Evolutionary conservation across 2,329 filamentous ascomycete species (phyloP).

Genomic region (Penicillium sp.): DNA sequence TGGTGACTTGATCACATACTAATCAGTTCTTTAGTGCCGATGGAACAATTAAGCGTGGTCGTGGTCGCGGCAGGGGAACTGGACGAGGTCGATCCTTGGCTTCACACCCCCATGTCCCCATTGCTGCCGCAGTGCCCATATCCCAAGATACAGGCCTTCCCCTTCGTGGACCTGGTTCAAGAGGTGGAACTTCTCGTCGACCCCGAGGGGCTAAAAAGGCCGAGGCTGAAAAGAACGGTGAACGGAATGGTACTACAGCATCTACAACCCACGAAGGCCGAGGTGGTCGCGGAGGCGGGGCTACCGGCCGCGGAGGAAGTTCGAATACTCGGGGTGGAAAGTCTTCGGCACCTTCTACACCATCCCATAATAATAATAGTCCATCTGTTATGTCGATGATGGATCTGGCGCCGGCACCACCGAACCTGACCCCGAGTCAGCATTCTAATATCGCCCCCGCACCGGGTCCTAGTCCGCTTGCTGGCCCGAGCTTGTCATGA

Average conservation of each 20-base stretch:
- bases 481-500: constrained; percentile 33
- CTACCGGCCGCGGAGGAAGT: constrained; percentile 31
- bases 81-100: constrained; percentile 59
- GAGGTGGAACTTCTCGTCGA: constrained; percentile 77
- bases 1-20: not conserved
- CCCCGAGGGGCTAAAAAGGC: constrained; percentile 86
- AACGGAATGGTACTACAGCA: constrained; percentile 54
- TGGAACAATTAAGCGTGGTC: constrained; percentile 68
- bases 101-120: constrained; percentile 73
- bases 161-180: constrained; percentile 70
- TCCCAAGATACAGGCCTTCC: constrained; percentile 87
- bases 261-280: constrained; percentile 32
- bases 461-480: constrained; percentile 27
- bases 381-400: constrained; percentile 16
- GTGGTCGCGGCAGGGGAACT: constrained; percentile 59
- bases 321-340: constrained; percentile 32
- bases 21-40: constrained; percentile 61
- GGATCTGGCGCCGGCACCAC: constrained; percentile 7
- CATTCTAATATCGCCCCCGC: constrained; percentile 15
- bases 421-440: constrained; percentile 1
- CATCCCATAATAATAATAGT: constrained; percentile 26
- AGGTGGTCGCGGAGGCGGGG: constrained; percentile 27
- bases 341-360: constrained; percentile 2
- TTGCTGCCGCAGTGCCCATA: constrained; percentile 80
- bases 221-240: constrained; percentile 77